phyloP scores from a whole-genome alignment of 345 rosid genomes.

The Dipteronia dyeriana region DNA sequence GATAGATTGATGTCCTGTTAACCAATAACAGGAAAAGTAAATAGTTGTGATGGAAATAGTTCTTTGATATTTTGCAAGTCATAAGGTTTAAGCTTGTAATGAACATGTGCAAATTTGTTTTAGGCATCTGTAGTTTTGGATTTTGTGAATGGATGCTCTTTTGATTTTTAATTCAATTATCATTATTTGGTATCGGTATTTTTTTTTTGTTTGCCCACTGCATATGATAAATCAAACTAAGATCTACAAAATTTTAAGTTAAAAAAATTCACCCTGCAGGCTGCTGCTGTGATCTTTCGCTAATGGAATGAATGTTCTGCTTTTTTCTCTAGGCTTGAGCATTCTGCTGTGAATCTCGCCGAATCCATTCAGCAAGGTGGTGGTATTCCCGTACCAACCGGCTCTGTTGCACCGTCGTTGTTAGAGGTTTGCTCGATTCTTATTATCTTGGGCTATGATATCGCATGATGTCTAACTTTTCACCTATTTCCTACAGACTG shows the following conservation, averaged over 20 bases:
- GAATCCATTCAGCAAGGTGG: constrained; percentile 75
- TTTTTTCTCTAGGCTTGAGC: constrained; percentile 62
- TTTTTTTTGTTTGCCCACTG: background rate
- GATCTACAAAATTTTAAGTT: background rate
- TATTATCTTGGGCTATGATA: constrained; percentile 19
- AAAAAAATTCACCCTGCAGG: constrained; percentile 5
- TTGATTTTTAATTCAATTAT: background rate
- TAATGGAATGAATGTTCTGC: constrained; percentile 6
- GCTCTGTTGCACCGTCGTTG: constrained; percentile 79
- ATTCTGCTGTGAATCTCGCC: constrained; percentile 64
- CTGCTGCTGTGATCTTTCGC: background rate
- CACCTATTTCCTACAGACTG: constrained; percentile 53
- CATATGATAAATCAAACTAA: background rate
- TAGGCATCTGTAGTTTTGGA: too few relatives aligned
- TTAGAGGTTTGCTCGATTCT: constrained; percentile 62
- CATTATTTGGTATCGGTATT: background rate
- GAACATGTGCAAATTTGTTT: too few relatives aligned
- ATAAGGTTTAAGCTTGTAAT: too few relatives aligned
- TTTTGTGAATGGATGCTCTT: background rate
- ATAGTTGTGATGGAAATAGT: too few relatives aligned
- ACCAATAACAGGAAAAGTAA: too few relatives aligned
- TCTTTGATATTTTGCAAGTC: too few relatives aligned
- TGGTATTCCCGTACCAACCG: constrained; percentile 53
- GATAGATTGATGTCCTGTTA: background rate
- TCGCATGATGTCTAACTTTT: constrained; percentile 20